phyloP scores from a whole-genome alignment of 73 alveolate species.

The Blepharisma stoltei region DNA sequence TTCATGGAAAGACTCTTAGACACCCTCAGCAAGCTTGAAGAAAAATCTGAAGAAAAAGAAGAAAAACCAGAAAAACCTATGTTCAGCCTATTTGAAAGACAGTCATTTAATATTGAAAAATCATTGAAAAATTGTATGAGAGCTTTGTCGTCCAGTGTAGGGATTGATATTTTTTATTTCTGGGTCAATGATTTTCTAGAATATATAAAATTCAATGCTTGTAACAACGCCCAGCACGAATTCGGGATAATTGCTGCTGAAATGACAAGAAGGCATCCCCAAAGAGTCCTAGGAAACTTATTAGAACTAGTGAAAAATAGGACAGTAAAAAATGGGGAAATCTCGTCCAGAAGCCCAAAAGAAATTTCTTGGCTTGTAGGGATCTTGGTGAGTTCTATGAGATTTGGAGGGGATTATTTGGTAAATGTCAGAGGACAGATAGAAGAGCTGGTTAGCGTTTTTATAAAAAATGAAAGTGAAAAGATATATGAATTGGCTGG shows the following conservation, averaged over 20 bases:
- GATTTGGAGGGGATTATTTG: too few relatives aligned
- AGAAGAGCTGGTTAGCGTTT: too few relatives aligned
- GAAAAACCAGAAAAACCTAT: neutral
- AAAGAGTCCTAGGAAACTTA: neutral
- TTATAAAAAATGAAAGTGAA: too few relatives aligned
- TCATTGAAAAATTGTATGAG: neutral
- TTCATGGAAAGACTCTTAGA: neutral
- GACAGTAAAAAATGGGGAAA: too few relatives aligned
- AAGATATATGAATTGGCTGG: too few relatives aligned
- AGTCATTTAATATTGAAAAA: neutral
- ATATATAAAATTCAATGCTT: neutral
- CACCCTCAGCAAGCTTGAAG: neutral
- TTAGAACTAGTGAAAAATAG: neutral
- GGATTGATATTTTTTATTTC: neutral
- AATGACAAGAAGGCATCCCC: neutral
- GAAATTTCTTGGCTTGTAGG: too few relatives aligned
- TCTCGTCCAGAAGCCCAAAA: too few relatives aligned
- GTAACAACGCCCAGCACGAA: neutral
- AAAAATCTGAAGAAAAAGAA: neutral
- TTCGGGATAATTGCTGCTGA: neutral
- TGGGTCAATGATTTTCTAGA: slow-evolving; percentile 13
- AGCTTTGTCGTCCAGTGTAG: neutral
- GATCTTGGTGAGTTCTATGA: too few relatives aligned
- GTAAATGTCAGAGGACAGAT: too few relatives aligned
- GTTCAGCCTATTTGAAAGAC: too few relatives aligned